A percentile compares a stretch with the other conserved stretches of the same genome.
phyloP scores from a whole-genome alignment of 1,139 yeast genomes.

The Yamadazyma songkhlaensis region DNA sequence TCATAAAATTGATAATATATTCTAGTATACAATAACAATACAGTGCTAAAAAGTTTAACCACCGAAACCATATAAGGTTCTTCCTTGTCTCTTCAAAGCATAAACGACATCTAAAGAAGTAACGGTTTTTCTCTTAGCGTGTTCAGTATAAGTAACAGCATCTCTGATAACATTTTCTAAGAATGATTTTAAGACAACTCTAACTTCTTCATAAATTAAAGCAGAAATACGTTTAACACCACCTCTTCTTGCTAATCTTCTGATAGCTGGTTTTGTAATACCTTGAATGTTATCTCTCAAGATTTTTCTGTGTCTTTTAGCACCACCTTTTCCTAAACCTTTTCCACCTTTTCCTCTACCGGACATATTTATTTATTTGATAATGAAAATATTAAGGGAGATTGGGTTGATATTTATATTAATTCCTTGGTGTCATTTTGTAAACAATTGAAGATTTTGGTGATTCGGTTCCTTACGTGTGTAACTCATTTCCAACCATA shows the following conservation, averaged over 20 bases:
- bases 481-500: neutral
- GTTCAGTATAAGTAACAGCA: slow-evolving; percentile 98
- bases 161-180: slow-evolving; percentile 97
- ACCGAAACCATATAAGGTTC: slow-evolving; percentile 99
- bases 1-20: slow-evolving; percentile 8
- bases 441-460: no score
- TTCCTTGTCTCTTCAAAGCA: slow-evolving; percentile 86
- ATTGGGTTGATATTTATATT: slow-evolving; percentile 7
- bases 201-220: slow-evolving; percentile 97
- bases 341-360: slow-evolving; percentile 99
- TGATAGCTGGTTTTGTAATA: slow-evolving; percentile 99
- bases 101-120: slow-evolving; percentile 22
- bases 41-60: slow-evolving; percentile 54
- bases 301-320: slow-evolving; percentile 99
- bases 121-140: slow-evolving; percentile 97
- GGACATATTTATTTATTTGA: slow-evolving; percentile 54
- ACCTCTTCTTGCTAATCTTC: slow-evolving; percentile 99
- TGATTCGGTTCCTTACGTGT: no score
- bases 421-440: no score
- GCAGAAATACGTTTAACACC: slow-evolving; percentile 99
- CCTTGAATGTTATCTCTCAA: slow-evolving; percentile 99
- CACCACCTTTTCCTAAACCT: slow-evolving; percentile 99
- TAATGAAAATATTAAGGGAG: slow-evolving; percentile 4
- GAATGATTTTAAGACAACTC: slow-evolving; percentile 94
- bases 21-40: slow-evolving; percentile 17